A percentile compares a stretch with the other conserved stretches of the same genome.
Conservation (phyloP, 371 early-diverging fungal species). For the Mortierella sp. region DNA sequence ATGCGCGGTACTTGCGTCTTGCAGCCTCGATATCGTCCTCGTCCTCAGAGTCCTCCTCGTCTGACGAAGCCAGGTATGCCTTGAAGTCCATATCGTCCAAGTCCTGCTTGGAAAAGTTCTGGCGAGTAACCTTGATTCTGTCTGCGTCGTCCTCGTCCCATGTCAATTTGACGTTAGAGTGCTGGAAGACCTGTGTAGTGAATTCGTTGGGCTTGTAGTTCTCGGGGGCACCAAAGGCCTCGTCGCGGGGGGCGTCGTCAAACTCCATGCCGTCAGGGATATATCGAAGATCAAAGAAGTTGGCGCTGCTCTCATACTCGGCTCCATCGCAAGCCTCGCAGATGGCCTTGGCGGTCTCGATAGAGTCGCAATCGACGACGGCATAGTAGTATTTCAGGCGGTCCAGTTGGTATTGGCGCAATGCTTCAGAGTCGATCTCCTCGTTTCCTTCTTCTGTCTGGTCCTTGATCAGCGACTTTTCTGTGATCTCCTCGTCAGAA, state of each 20-base stretch:
- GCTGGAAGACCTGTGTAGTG: constrained; percentile 91
- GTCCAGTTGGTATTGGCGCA: constrained; percentile 96
- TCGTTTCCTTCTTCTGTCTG: constrained; percentile 70
- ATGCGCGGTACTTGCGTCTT: constrained; percentile 74
- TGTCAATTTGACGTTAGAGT: constrained; percentile 92
- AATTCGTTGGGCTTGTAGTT: constrained; percentile 87
- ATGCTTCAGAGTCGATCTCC: constrained; percentile 87
- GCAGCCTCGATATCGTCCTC: constrained; percentile 69
- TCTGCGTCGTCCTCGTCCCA: constrained; percentile 98
- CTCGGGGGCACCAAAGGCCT: constrained; percentile 79
- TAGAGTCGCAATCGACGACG: constrained; percentile 92
- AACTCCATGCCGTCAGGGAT: constrained; percentile 95
- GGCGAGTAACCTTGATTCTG: constrained; percentile 82
- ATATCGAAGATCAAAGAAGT: constrained; percentile 97
- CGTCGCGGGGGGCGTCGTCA: constrained; percentile 77
- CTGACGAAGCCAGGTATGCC: constrained; percentile 87
- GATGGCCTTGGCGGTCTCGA: constrained; percentile 86
- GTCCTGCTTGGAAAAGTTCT: constrained; percentile 89
- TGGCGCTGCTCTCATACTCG: constrained; percentile 95
- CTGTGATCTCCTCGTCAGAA: constrained; percentile 65
- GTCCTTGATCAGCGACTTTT: constrained; percentile 63
- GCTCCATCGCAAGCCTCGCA: constrained; percentile 92
- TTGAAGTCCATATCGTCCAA: constrained; percentile 93
- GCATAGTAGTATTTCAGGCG: constrained; percentile 94
- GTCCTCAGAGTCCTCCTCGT: constrained; percentile 75